These are phyloP conservation scores for Aspergillus flavus DNA, from an alignment of 2,329 filamentous ascomycete species.

Conservation along the genomic window DNA sequence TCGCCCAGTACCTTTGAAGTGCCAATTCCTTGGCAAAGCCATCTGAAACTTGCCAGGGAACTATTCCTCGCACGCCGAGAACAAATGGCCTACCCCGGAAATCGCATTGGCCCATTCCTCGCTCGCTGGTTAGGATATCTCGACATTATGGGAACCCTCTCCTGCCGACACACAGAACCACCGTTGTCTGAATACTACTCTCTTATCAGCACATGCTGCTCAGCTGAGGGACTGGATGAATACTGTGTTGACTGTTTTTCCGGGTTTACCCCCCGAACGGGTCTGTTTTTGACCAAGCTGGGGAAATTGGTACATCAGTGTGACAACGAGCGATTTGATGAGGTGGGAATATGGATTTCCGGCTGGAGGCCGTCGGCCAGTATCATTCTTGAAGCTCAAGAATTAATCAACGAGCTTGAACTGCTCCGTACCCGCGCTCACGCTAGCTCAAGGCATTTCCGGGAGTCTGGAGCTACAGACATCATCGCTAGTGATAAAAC, in stretches of 20 bases:
- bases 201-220: conserved; percentile 49
- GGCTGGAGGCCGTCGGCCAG: conserved; percentile 62
- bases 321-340: conserved; percentile 65
- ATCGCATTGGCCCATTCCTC: conserved; percentile 70
- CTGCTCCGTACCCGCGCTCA: conserved; percentile 52
- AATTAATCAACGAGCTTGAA: conserved; percentile 63
- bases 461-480: conserved; percentile 45
- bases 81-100: conserved; percentile 55
- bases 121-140: conserved; percentile 83
- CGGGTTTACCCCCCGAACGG: conserved; percentile 73
- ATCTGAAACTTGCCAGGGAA: conserved; percentile 73
- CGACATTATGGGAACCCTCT: conserved; percentile 74
- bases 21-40: conserved; percentile 78
- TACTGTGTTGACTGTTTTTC: conserved; percentile 78
- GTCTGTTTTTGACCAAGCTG: conserved; percentile 71
- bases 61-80: conserved; percentile 71
- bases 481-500: conserved; percentile 71
- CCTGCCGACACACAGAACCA: conserved; percentile 58
- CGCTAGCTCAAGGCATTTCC: conserved; percentile 44
- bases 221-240: conserved; percentile 60
- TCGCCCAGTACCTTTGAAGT: conserved; percentile 80
- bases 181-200: conserved; percentile 57
- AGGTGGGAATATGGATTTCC: conserved; percentile 51
- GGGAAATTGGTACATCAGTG: conserved; percentile 71
- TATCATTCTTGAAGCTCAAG: conserved; percentile 59